Evolutionary conservation across 2,329 filamentous ascomycete genomes (phyloP).

Genomic region (Chrysoporthe austroafricana): DNA sequence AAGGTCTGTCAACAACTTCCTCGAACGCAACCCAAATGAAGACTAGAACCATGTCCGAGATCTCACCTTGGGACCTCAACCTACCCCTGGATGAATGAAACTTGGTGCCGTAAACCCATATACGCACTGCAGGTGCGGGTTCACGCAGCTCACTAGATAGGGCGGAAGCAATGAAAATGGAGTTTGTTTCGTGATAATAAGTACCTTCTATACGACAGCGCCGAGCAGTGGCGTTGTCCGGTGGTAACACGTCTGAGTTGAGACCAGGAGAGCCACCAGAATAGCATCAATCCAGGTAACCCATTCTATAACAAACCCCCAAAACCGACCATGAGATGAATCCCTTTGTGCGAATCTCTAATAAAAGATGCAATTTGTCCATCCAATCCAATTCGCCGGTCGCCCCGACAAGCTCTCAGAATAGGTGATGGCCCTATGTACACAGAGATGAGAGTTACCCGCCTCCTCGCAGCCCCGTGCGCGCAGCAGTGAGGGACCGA

Average conservation of each 20-base stretch:
- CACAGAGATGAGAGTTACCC: neutral
- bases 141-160: neutral
- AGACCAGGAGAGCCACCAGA: neutral
- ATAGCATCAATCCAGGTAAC: constrained; percentile 11
- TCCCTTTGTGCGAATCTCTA: constrained; percentile 12
- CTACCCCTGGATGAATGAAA: neutral
- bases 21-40: too few relatives aligned
- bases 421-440: neutral
- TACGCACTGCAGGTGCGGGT: neutral
- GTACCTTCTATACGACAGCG: neutral
- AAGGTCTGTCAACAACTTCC: too few relatives aligned
- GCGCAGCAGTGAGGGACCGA: neutral
- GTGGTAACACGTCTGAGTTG: neutral
- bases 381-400: neutral
- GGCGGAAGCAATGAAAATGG: neutral
- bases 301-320: constrained; percentile 18
- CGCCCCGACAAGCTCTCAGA: neutral
- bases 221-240: neutral
- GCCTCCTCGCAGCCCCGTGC: neutral
- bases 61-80: too few relatives aligned
- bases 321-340: neutral
- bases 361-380: constrained; percentile 16
- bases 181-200: neutral
- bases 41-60: neutral
- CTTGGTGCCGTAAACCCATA: neutral